Base-by-base conservation (phyloP, 108 stramenopile genomes). In the Nitzschia sp. region DNA sequence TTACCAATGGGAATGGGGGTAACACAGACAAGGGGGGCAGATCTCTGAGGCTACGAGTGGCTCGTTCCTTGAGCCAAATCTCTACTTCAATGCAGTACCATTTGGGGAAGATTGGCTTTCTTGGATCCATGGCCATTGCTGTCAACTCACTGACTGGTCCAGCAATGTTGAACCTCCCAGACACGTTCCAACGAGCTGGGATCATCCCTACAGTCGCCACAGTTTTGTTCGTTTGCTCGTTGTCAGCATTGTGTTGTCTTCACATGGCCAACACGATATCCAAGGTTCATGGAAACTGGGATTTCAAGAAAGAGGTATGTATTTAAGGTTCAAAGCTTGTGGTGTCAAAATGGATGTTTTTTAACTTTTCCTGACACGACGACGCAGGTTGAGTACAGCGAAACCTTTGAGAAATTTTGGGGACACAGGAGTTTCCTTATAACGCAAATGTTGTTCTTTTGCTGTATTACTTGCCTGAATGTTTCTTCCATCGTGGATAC, bases 131-230 rank as follows among this genome's bases (percentile, higher is more conserved):
- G 22, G 61, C 86, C 10, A 84, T 92, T 50, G 81, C 85, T 25
- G 83, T 83, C 25, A 92, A 92, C 29, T 90, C 39, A 7, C 57
- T 75, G 29, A 85, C 86, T 6, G 91, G 91, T 25, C 91, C 91
- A 6, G 91, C 84, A 12, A 89, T 92, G 88, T 60, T 92, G 6
- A 72, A 73, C 34, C 70, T 92, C 0, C 91, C 91, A 6, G 77
- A 76, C 2, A 78, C 84, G 5, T 92, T 80, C 67, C 84, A 89
- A 60, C 60, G 83, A 20, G 73, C 82, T 10, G 91, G 91, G 10
- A 20, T 87, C 19, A 86, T 92, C 26, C 90, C 90, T 0, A 86
- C 85, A 6, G 72, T 58, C 3, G 29, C 61, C 38, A 72, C 74
- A 14, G 17, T 91, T 15, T 6, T 82, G 11, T 81, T 86, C 63